Base-by-base conservation (phyloP, 306 rosid genomes). In the Quercus wislizeni region DNA sequence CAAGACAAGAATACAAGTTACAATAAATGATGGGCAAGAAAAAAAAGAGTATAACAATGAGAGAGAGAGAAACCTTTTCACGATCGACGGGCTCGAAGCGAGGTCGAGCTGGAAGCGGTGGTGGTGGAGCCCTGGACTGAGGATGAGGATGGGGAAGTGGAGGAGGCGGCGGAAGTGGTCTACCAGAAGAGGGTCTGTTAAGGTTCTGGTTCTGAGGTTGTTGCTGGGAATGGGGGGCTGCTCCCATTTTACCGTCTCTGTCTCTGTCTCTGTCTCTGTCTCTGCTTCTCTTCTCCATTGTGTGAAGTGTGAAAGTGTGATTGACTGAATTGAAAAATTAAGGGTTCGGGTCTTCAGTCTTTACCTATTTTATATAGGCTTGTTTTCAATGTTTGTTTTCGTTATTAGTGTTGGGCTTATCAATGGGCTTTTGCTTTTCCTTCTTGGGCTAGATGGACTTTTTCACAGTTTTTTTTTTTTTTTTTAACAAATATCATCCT, bases 21-120 rank as follows among this genome's bases (percentile, higher is more conserved):
- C 38, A 19, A 31, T 4, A 28, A 56, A 11, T 33, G 35, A 56
- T 11, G 17, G 25, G 49, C 27, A 20, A 59, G 46, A 41, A 0
- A 78, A 9, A 55, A 3, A 2, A 49, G 38, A 72, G 56, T 5
- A 11, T 3, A 49, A 10, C 10, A 58, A 9, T 6, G 14, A 33
- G 71, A 58, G 31, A 20, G 17, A 4, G 52, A 18, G 30, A 72
- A 33, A 87, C 91, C 91, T 86, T 88, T 77, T 88, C 91, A 14
- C 89, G 89, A 88, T 88, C 89, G 19, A 88, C 89, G 46, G 91
- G 88, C 18, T 81, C 88, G n/a, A 81, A 55, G 3, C 89, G 91
- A 62, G 91, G 87, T 6, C 86, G 91, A n/a, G 84, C 25, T 4
- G 83, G 72, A 1, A 68, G 82, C 0, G 54, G 54, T 12, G 91